phyloP scores from a whole-genome alignment of 2,329 filamentous ascomycete species.

The Talaromyces sp. region DNA sequence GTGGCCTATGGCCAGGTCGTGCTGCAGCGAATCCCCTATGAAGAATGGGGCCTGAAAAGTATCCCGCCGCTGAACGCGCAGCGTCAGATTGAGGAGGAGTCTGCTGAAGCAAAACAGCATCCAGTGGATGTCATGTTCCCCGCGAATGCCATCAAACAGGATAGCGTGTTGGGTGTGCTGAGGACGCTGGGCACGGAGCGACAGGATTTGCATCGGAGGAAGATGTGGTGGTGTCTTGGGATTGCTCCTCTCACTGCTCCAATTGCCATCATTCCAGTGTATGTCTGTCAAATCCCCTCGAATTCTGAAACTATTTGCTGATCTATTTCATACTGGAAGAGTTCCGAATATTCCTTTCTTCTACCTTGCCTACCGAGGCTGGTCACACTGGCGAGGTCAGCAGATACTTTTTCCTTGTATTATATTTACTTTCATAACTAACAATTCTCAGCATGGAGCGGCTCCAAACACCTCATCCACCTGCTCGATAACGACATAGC shows the following conservation, averaged over 20 bases:
- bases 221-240: constrained; percentile 73
- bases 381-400: constrained; percentile 74
- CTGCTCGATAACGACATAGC: constrained; percentile 70
- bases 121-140: constrained; percentile 68
- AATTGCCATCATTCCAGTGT: constrained; percentile 80
- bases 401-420: constrained; percentile 9
- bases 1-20: constrained; percentile 82
- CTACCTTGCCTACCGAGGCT: constrained; percentile 83
- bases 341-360: constrained; percentile 95
- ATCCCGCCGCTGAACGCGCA: constrained; percentile 73
- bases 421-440: constrained; percentile 11
- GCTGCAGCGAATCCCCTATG: constrained; percentile 82
- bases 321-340: constrained; percentile 38
- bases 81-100: constrained; percentile 54
- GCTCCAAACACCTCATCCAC: constrained; percentile 79
- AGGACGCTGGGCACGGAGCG: constrained; percentile 70
- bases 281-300: constrained; percentile 20
- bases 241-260: constrained; percentile 80
- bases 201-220: constrained; percentile 68
- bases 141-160: constrained; percentile 58
- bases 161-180: constrained; percentile 61
- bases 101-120: constrained; percentile 36
- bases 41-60: constrained; percentile 97
- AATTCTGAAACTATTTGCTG: neutral
- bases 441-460: constrained; percentile 58